Evolutionary conservation across 192 early-diverging fungal species (phyloP), one percentile per base, ranked within the genome.

Genomic region (Linnemannia schmuckeri): DNA sequence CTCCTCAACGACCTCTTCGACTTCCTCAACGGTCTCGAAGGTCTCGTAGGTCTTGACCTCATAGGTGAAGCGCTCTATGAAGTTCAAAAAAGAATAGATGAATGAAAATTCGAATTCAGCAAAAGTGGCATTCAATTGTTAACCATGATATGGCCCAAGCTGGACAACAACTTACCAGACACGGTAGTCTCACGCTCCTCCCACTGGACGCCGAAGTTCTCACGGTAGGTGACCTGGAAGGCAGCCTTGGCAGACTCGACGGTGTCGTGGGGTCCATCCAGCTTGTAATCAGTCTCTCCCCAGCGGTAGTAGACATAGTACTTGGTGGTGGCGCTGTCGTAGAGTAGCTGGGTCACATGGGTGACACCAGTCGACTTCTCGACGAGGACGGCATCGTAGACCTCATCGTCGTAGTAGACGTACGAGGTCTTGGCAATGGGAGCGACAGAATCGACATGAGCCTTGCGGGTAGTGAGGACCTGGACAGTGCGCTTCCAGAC

Each of bases 331-430:
- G 70, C 15, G 24, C 2, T 71, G 77, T 78, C 24, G 69, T 52
- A 78, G 40, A 78, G 66, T 0, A 78, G 49, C 49, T 78, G 79
- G 9, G 72, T 74, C 1, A 80, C 72, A 22, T 80, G 49, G 18
- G 71, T 74, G 17, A 55, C 42, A n/a, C 79, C 79, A 52, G 79
- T 80, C 55, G 38, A 18, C 40, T 66, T 70, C 33, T 81, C 80
- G 8, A 22, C 30, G 4, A 81, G 7, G 22, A 57, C 49, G 17
- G 80, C 57, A 54, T 76, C 68, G 27, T 80, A 80, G 41, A 80
- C 79, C 22, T 80, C 79, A 6, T 81, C 74, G 41, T 81, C 80
- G 66, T 63, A 81, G 66, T 81, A 81, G 35, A 81, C 80, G 37
- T 41, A n/a, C n/a, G n/a, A n/a, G n/a, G n/a, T n/a, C n/a, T n/a